These are phyloP conservation scores for Scolecobasidium constrictum DNA, from an alignment of 2,329 filamentous ascomycete genomes.

Conservation along the genomic window DNA sequence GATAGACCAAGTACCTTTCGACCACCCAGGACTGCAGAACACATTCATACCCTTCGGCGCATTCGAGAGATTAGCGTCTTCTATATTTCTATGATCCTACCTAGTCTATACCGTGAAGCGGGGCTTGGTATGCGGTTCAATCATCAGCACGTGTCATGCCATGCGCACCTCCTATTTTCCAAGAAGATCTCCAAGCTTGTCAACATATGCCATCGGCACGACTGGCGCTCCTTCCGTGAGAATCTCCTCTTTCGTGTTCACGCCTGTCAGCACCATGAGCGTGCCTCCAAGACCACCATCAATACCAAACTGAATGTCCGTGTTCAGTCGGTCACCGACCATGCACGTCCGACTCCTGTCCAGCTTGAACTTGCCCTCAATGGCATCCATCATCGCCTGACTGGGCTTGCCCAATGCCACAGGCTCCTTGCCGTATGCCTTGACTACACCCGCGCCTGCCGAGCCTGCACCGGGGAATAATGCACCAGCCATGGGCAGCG, in stretches of 20 bases:
- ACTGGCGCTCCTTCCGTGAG: slow-evolving; percentile 56
- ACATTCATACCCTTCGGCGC: no score
- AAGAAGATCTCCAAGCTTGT: slow-evolving; percentile 68
- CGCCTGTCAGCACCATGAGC: slow-evolving; percentile 80
- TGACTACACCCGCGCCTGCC: slow-evolving; percentile 64
- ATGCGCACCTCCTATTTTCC: not conserved
- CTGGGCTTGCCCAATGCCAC: slow-evolving; percentile 84
- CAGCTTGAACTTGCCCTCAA: slow-evolving; percentile 90
- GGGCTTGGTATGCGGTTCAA: no score
- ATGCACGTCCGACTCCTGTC: slow-evolving; percentile 81
- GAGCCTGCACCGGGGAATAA: slow-evolving; percentile 90
- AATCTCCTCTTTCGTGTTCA: slow-evolving; percentile 67
- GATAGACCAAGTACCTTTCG: no score
- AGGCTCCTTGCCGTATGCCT: slow-evolving; percentile 52
- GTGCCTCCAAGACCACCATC: slow-evolving; percentile 87
- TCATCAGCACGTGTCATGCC: no score
- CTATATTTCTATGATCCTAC: no score
- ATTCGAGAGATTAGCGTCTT: no score
- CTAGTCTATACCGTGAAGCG: no score
- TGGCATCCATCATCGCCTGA: slow-evolving; percentile 98
- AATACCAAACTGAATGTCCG: slow-evolving; percentile 91
- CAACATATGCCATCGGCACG: slow-evolving; percentile 72
- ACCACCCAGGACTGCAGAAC: no score
- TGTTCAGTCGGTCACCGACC: slow-evolving; percentile 89
- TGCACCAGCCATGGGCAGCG: slow-evolving; percentile 67